These are phyloP conservation scores for Geosmithia putterillii DNA, from an alignment of 2,329 filamentous ascomycete species.

Conservation along the genomic window DNA sequence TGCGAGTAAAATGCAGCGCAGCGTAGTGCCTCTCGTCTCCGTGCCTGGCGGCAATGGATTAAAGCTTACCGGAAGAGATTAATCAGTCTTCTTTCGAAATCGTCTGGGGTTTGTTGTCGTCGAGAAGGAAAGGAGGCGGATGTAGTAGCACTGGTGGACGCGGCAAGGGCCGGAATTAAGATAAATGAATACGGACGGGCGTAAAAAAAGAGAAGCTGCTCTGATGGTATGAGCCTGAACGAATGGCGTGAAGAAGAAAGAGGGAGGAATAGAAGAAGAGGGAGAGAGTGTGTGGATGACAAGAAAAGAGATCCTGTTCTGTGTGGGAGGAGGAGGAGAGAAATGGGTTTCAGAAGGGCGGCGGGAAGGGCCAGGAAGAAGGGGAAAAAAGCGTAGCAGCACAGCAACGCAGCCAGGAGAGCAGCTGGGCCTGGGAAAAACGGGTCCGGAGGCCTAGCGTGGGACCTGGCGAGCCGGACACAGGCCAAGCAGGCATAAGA, in stretches of 20 bases:
- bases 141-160: neutral
- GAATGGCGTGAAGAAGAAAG: slow-evolving; percentile 6
- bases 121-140: neutral
- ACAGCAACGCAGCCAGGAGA: neutral
- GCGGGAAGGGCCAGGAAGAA: neutral
- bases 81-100: neutral
- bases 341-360: slow-evolving; percentile 4
- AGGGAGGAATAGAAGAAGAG: slow-evolving; percentile 1
- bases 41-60: too few species aligned
- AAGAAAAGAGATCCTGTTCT: neutral
- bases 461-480: neutral
- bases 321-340: slow-evolving; percentile 2
- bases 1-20: too few species aligned
- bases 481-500: too few species aligned
- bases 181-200: neutral
- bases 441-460: neutral
- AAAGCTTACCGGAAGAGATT: too few species aligned
- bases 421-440: neutral
- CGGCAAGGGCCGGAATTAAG: slow-evolving; percentile 3
- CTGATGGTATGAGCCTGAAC: slow-evolving; percentile 3
- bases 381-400: neutral
- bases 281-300: neutral
- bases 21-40: too few species aligned
- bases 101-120: neutral
- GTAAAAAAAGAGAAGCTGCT: neutral